phyloP scores from a whole-genome alignment of 345 rosid species.

The Atalantia buxifolia region DNA sequence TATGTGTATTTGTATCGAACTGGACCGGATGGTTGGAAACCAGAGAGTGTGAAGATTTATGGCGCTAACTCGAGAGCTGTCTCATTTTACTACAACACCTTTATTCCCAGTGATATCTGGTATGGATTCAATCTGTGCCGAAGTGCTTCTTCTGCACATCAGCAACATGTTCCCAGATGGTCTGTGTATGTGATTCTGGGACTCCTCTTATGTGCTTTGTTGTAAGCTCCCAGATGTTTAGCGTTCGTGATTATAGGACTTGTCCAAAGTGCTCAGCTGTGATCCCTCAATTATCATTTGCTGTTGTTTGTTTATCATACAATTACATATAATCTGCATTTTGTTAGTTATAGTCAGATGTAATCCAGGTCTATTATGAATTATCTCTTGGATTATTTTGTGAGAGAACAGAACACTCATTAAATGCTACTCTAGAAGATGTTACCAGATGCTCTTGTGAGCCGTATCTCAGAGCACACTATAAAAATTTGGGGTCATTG shows the following conservation, averaged over 20 bases:
- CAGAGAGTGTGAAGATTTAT: constrained; percentile 50
- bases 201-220: constrained; percentile 27
- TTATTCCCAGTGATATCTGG: constrained; percentile 64
- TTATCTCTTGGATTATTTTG: neutral
- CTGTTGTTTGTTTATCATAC: neutral
- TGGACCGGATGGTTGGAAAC: constrained; percentile 89
- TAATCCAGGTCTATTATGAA: neutral
- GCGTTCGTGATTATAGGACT: neutral
- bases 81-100: constrained; percentile 51
- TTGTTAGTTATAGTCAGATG: neutral
- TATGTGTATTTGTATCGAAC: constrained; percentile 73
- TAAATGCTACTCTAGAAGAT: neutral
- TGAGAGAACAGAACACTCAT: neutral
- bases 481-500: neutral
- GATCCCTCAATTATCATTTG: neutral
- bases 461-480: neutral
- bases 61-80: constrained; percentile 39
- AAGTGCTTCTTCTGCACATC: constrained; percentile 37
- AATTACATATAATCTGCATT: neutral
- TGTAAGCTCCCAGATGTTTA: constrained; percentile 8
- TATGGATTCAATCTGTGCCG: constrained; percentile 71
- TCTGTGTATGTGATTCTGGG: constrained; percentile 18
- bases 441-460: neutral
- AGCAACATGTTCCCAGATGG: neutral
- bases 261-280: neutral